Base-by-base conservation (phyloP, 306 rosid species). In the Cicer cuneatum region DNA sequence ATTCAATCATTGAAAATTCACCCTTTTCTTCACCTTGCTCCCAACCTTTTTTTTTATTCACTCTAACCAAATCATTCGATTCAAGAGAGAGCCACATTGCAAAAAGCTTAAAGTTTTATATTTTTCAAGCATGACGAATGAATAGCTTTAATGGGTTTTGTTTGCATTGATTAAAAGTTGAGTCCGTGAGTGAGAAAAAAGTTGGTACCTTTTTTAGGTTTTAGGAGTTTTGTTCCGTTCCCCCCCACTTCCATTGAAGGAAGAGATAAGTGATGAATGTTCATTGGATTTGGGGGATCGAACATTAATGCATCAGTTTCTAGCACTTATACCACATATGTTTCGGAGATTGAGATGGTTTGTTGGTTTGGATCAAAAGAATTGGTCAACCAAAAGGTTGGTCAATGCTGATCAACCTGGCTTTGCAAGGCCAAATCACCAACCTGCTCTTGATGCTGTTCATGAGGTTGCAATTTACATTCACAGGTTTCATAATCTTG, bases 401-500 rank as follows among this genome's bases (percentile, higher is more conserved):
- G 77, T 85, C 78, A 84, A 87, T 89, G 89, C 82, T 59, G 87
- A 90, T 0, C 87, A 77, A 57, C 76, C 83, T 68, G 84, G 83
- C 68, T 78, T 79, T 66, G 75, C 80, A 66, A 70, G 70, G 84
- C 80, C 81, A 69, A 83, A 74, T 81, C 93, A 87, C 14, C 78
- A 79, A 63, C 84, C 87, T 73, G 72, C 78, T 86, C 76, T 87
- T 29, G 97, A 93, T 76, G 85, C 93, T 62, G 86, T 87, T 60
- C 93, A 90, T 15, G 98, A 93, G 74, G 86, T 93, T 76, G 98
- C 98, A 43, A 42, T 93, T 76, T 93, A 90, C 85, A 83, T 93
- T 66, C 98, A 93, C 69, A 87, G 97, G 82, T 90, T 93, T 70
- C 98, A 93, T 88, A 93, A 93, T 89, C 90, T 93, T 61, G 98